Evolutionary conservation across 352 stramenopile genomes (phyloP).

Genomic region (Thraustochytrium sp.): DNA sequence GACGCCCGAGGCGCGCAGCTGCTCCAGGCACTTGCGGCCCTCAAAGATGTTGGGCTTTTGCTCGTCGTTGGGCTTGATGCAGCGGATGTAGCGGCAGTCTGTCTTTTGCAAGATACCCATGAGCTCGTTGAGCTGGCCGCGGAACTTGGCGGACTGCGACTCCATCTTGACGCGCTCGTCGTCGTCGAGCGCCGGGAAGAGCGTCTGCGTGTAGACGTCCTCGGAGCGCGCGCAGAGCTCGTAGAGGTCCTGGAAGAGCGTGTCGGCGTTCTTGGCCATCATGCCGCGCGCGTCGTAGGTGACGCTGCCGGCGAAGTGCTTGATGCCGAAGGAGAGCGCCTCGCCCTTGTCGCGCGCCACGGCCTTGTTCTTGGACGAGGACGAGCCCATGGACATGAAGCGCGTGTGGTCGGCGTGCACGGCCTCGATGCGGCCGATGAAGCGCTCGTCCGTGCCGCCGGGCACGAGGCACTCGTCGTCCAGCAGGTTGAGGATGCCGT

Average conservation of each 20-base stretch:
- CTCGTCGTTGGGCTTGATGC: constrained; percentile 95
- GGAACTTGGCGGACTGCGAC: constrained; percentile 74
- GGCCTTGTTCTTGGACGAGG: not conserved
- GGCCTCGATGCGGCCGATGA: constrained; percentile 24
- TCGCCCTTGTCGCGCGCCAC: not conserved
- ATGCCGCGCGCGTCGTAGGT: constrained; percentile 88
- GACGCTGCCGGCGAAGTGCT: constrained; percentile 89
- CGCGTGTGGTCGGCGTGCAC: not conserved
- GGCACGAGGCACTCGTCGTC: constrained; percentile 41
- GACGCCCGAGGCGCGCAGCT: constrained; percentile 91
- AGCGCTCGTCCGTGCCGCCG: constrained; percentile 22
- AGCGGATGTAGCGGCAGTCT: constrained; percentile 93
- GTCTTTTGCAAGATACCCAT: constrained; percentile 87
- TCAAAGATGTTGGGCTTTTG: constrained; percentile 77
- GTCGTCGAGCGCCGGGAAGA: constrained; percentile 52
- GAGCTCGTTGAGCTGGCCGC: constrained; percentile 78
- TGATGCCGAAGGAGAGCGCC: constrained; percentile 78
- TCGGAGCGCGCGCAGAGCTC: constrained; percentile 23
- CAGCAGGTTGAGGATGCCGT: constrained; percentile 42
- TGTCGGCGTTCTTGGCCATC: constrained; percentile 94
- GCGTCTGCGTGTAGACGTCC: constrained; percentile 54
- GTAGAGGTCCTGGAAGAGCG: constrained; percentile 86
- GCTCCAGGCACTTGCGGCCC: constrained; percentile 86
- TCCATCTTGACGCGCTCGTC: constrained; percentile 75
- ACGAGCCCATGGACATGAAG: not conserved